These are phyloP conservation scores for Shiraia sp. DNA, from an alignment of 2,329 filamentous ascomycete species.

Conservation along the genomic window DNA sequence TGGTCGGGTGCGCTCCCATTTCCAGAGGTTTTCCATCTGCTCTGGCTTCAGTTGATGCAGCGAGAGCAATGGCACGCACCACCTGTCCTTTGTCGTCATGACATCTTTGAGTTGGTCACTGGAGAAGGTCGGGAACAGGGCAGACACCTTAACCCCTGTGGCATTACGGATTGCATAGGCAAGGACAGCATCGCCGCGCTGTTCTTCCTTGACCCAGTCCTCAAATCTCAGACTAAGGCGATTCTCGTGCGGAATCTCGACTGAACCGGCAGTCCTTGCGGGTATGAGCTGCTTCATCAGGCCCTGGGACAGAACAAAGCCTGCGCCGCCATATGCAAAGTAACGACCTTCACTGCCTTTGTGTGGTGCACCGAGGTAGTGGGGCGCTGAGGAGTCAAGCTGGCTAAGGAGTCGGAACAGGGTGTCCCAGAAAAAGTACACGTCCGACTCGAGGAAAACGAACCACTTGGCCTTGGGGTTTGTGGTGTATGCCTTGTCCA, in stretches of 20 bases:
- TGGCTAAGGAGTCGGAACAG: constrained; percentile 48
- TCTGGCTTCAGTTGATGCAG: constrained; percentile 46
- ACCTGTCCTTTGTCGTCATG: constrained; percentile 44
- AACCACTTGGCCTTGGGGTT: constrained; percentile 45
- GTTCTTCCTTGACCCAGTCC: constrained; percentile 49
- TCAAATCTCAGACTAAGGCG: constrained; percentile 38
- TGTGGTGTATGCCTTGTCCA: constrained; percentile 53
- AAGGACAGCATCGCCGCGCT: constrained; percentile 47
- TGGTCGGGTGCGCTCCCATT: constrained; percentile 49
- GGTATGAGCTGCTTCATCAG: constrained; percentile 55
- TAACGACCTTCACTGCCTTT: constrained; percentile 34
- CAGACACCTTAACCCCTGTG: constrained; percentile 41
- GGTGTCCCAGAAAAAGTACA: constrained; percentile 47
- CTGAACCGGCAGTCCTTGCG: constrained; percentile 25
- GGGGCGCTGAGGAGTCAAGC: constrained; percentile 40
- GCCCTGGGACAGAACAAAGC: constrained; percentile 52
- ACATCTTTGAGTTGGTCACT: constrained; percentile 56
- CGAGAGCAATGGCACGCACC: constrained; percentile 50
- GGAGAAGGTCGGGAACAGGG: constrained; percentile 44
- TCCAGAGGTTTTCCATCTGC: constrained; percentile 56
- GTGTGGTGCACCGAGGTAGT: constrained; percentile 48
- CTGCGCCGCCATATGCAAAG: constrained; percentile 52
- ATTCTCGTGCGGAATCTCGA: constrained; percentile 36
- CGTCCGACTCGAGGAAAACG: constrained; percentile 45
- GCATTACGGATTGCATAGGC: constrained; percentile 44